phyloP scores from a whole-genome alignment of 2,329 filamentous ascomycete genomes.

The Pyricularia grisea region DNA sequence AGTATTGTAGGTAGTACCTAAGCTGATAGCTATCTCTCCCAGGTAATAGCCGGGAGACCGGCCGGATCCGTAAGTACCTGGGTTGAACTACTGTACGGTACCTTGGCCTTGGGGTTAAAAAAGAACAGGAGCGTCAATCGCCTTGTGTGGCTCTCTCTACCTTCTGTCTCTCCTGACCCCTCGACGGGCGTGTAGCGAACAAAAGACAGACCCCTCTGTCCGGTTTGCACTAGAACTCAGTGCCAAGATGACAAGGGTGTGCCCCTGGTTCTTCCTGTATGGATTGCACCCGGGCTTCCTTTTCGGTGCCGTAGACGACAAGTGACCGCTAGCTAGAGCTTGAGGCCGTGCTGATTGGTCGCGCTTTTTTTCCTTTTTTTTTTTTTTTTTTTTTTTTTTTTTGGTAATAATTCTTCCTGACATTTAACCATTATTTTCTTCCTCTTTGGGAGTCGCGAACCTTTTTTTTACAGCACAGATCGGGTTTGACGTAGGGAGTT shows the following conservation, averaged over 20 bases:
- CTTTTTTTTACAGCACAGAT: not conserved
- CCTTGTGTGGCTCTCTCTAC: not conserved
- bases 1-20: not conserved
- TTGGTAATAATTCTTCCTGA: too few species aligned
- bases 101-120: not conserved
- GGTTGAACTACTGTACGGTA: not conserved
- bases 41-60: not conserved
- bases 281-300: not conserved
- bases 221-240: not conserved
- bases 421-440: not conserved
- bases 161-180: not conserved
- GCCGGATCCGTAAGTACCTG: not conserved
- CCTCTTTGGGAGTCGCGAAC: not conserved
- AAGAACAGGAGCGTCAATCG: not conserved
- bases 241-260: not conserved
- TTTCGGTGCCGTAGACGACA: not conserved
- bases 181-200: not conserved
- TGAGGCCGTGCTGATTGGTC: not conserved
- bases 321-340: not conserved
- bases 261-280: not conserved
- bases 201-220: not conserved
- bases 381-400: not conserved
- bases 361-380: not conserved
- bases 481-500: not conserved
- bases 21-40: not conserved